These are phyloP conservation scores for Anthracocystis setariae DNA, from an alignment of 1,284 basidiomycete species.

Conservation along the genomic window DNA sequence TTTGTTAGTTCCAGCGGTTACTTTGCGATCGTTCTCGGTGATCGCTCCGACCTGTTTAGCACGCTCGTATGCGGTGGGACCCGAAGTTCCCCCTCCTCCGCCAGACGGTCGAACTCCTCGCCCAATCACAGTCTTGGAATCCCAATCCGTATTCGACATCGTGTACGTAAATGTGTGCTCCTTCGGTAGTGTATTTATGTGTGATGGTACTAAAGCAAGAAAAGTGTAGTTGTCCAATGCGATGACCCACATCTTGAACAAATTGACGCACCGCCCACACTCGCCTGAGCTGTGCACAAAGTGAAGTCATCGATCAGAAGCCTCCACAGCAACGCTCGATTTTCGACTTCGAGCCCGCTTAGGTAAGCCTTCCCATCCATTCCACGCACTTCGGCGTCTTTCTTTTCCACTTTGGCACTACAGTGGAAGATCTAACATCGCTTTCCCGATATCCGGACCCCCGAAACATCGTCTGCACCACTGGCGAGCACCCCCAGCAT, in stretches of 20 bases:
- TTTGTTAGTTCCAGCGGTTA: conserved; percentile 62
- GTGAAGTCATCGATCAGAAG: not conserved
- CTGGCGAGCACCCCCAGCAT: too few species aligned
- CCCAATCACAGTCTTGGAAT: conserved; percentile 76
- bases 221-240: too few species aligned
- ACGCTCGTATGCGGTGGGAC: conserved; percentile 63
- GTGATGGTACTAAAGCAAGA: too few species aligned
- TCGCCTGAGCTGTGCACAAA: too few species aligned
- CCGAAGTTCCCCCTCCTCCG: conserved; percentile 76
- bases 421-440: too few species aligned
- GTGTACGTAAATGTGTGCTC: too few species aligned
- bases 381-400: conserved; percentile 7
- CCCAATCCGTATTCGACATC: conserved; percentile 56
- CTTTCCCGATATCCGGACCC: too few species aligned
- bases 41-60: conserved; percentile 70
- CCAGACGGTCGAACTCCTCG: conserved; percentile 73
- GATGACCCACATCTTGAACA: too few species aligned
- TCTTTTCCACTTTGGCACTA: too few species aligned
- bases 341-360: not conserved
- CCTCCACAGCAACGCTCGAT: not conserved
- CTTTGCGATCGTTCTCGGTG: conserved; percentile 70
- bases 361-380: conserved; percentile 1
- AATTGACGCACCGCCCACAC: too few species aligned
- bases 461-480: too few species aligned
- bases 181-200: too few species aligned